Conservation (phyloP, 805 yeast species). For the Wickerhamiella vanderwaltii region DNA sequence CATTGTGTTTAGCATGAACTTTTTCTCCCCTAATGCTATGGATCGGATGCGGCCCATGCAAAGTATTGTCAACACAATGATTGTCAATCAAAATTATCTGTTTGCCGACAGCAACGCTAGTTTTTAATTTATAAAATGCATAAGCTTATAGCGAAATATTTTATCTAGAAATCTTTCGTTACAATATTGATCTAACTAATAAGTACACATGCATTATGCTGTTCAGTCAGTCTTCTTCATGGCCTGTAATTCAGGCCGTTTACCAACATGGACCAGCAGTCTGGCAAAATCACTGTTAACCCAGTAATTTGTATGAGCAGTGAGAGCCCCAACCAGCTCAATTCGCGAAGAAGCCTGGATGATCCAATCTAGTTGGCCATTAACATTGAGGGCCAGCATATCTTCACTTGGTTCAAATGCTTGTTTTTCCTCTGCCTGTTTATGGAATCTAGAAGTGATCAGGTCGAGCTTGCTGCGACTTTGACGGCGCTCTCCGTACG, state of each 20-base stretch:
- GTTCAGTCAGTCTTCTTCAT: too few relatives aligned
- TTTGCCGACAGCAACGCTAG: conserved; percentile 17
- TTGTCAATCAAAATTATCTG: conserved; percentile 26
- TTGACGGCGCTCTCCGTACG: conserved; percentile 1
- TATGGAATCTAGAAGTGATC: conserved; percentile 4
- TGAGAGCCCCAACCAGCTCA: conserved; percentile 67
- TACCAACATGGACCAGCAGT: conserved; percentile 19
- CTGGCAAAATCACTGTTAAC: conserved; percentile 79
- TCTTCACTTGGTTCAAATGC: conserved; percentile 25
- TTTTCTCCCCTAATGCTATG: conserved; percentile 36
- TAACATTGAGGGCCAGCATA: conserved; percentile 46
- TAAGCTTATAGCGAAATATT: neutral
- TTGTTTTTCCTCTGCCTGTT: conserved; percentile 14
- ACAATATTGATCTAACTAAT: too few relatives aligned
- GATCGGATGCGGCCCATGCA: conserved; percentile 44
- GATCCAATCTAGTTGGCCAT: conserved; percentile 76
- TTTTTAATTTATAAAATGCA: conserved; percentile 7
- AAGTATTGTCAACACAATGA: conserved; percentile 38
- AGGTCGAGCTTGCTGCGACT: neutral
- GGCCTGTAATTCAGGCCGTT: neutral
- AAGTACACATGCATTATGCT: too few relatives aligned
- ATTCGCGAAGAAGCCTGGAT: conserved; percentile 54
- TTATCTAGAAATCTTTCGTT: neutral
- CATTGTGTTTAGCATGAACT: conserved; percentile 69
- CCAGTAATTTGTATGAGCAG: conserved; percentile 84